Evolutionary conservation across 345 rosid species (phyloP), one percentile per base, ranked within the genome.

Genomic region (Schrenkiella parvula): DNA sequence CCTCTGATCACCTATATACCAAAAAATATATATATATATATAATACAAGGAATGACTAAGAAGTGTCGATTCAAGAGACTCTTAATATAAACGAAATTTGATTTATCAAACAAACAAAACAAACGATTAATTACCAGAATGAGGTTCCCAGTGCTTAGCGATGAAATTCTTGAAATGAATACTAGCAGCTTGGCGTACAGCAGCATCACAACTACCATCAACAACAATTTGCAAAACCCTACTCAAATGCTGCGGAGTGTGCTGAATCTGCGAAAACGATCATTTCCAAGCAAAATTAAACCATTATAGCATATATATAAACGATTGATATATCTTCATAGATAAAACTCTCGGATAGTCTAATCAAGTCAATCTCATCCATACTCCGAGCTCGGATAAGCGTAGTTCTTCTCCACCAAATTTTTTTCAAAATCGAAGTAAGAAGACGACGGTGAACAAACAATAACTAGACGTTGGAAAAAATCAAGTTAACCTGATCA

Each of bases 121-220:
- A 42, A 37, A 46, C 2, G 55, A 38, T 44, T 6, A 64, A 47
- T 21, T 38, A 77, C 80, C 80, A 56, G 80, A 77, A 51, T 47
- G 80, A n/a, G 97, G 97, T 10, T 81, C 82, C 99, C 99, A 95
- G 23, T 92, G 82, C 86, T 86, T 95, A 12, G 90, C 96, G 13
- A 92, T 79, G 74, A 92, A 90, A 80, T 95, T 92, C 80, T 95
- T 95, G 83, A 95, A 92, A 80, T 95, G 99, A 66, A 95, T 95
- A 75, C 92, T 88, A 34, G 99, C 99, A 56, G 87, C 89, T 79
- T 95, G 99, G 28, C 99, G 92, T 52, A 95, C 89, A 0, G 91
- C 80, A 82, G 83, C 66, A 54, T 92, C 92, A 11, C 83, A 89
- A 47, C 78, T 84, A 73, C 76, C 83, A 61, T 92, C 99, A 68